Evolutionary conservation across 768 basidiomycete species (phyloP), one percentile per base, ranked within the genome.

Genomic region (Auriscalpium microsporum): DNA sequence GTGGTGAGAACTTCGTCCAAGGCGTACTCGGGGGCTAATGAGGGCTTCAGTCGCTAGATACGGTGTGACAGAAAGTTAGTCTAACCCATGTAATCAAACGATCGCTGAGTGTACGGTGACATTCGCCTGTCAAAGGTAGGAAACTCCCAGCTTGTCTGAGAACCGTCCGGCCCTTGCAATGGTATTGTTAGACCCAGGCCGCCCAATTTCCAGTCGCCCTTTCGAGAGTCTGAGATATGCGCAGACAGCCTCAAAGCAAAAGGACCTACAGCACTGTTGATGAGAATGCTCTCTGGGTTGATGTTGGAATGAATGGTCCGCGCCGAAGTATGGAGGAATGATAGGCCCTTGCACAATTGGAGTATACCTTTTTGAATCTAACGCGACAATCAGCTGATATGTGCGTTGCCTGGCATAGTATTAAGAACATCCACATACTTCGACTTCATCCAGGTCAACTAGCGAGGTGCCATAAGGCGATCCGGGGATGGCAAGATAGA

Each of bases 121-220:
- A 89, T 72, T 52, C 87, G 77, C 19, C 82, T 81, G 69, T 98
- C 94, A 58, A 84, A 88, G 21, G 89, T 85, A 0, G 94, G 94
- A 64, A 89, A 96, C 62, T 92, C 87, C 88, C 94, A 98, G 28
- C 82, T 79, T 0, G 91, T 82, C 0, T 87, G 78, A 8, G 78
- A 73, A 7, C 93, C 93, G 57, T 87, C 81, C 4, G 82, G 71
- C 21, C 77, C 73, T 40, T 80, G 71, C 8, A 96, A 74, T 7
- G 90, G 78, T 34, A 94, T 93, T 1, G 90, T 92, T 49, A 94
- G 73, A 2, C 92, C 91, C 40, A 99, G 76, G 2, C 93, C 94
- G 16, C 87, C 83, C 36, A 99, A 80, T 72, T 97, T 99, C 96
- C 96, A 99, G 69, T 99, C 96, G 35, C 96, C 95, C 92, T 95